phyloP scores from a whole-genome alignment of 164 flowering plant species.

The Stephania japonica region DNA sequence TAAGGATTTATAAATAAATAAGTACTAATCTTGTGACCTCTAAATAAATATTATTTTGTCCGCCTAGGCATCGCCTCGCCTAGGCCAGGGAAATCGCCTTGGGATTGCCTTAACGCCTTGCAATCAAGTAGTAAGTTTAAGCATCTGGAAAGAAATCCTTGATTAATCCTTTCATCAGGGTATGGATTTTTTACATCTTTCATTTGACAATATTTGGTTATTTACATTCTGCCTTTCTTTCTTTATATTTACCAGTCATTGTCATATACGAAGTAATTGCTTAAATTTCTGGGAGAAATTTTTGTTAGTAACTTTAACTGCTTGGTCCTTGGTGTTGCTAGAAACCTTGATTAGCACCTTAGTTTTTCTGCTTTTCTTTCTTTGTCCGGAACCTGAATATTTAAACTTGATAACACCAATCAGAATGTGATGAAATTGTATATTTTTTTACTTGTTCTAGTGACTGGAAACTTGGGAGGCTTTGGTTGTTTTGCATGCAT shows the following conservation, averaged over 20 bases:
- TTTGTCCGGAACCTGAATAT: neutral
- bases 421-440: neutral
- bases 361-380: neutral
- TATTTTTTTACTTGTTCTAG: neutral
- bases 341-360: neutral
- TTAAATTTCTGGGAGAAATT: neutral
- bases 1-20: too few species aligned
- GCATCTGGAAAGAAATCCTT: neutral
- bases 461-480: neutral
- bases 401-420: neutral
- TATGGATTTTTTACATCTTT: neutral
- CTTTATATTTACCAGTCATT: neutral
- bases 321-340: neutral
- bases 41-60: too few species aligned
- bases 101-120: too few species aligned
- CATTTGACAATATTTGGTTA: neutral
- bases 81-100: too few species aligned
- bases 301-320: neutral
- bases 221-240: neutral
- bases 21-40: too few species aligned
- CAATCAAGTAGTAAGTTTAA: too few species aligned
- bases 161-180: neutral
- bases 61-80: too few species aligned
- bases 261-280: neutral
- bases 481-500: neutral